Base-by-base conservation (phyloP, 1,139 yeast genomes). In the Sugiyamaella xylanicola region DNA sequence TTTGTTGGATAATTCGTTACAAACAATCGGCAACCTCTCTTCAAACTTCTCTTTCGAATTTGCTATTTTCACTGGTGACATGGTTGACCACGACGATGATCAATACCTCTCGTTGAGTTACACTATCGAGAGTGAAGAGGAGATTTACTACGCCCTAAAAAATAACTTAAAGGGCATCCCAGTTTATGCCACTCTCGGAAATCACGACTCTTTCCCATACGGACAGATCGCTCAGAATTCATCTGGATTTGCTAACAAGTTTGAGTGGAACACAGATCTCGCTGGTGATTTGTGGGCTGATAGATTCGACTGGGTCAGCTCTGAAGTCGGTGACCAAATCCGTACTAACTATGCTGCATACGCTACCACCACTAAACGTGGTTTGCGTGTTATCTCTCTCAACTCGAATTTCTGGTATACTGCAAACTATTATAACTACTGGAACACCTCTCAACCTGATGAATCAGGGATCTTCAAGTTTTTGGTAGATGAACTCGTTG, bases 151-250 rank as follows among this genome's bases (percentile, higher is more conserved):
- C 57, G 78, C 83, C 56, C 74, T 85, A 74, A 85, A 85, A 66
- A 71, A 76, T 51, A 78, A 74, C 66, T 76, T 86, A 60, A 74
- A 77, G 11, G 74, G 79, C 54, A 69, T 82, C 16, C 86, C 89
- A 2, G 81, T 86, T n/a, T 84, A 74, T 65, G 79, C 89, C 9
- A 82, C 81, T 32, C 72, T 86, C 63, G 91, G 92, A 16, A 85
- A 85, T 68, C 91, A 86, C 68, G 91, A 86, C 65, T 81, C 86
- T 17, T 85, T 80, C 75, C 91, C 91, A 15, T 85, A 83, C 65
- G 87, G 85, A 16, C 89, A 85, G 68, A 68, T 84, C 56, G 85
- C 90, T 1, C 87, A 85, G 47, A 72, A 77, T 56, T 65, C 70
- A 41, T 75, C 79, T 32, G 79, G 80, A 2, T 78, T 73, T 58